Conservation (phyloP, 1,284 basidiomycete genomes). For the Boletus smithii region DNA sequence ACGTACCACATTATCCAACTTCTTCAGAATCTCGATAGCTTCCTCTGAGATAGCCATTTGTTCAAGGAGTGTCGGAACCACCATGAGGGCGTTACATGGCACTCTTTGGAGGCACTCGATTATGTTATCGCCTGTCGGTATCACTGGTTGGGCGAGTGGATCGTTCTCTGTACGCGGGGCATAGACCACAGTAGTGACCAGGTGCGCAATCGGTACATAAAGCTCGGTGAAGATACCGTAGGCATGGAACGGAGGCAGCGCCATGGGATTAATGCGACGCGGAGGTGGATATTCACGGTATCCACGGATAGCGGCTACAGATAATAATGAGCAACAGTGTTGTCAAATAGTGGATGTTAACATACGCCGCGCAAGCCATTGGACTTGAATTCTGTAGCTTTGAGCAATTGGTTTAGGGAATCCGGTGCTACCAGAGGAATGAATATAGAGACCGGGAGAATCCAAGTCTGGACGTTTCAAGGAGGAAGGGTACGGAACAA, state of each 20-base stretch:
- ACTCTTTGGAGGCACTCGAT: constrained; percentile 10
- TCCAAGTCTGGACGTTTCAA: constrained; percentile 16
- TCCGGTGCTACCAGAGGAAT: constrained; percentile 40
- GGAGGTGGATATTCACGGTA: constrained; percentile 6
- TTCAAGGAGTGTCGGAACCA: constrained; percentile 26
- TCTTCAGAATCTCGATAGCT: constrained; percentile 11
- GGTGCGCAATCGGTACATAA: constrained; percentile 16
- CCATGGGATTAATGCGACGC: constrained; percentile 24
- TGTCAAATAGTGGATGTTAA: not conserved
- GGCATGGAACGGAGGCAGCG: constrained; percentile 27
- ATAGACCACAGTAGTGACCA: constrained; percentile 16
- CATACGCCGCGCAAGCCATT: constrained; percentile 27
- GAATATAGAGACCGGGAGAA: constrained; percentile 31
- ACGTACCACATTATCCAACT: constrained; percentile 20
- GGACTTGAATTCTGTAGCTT: constrained; percentile 23
- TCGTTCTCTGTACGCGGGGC: constrained; percentile 13
- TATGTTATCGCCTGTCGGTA: constrained; percentile 20
- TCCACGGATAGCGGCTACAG: no score
- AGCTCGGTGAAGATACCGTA: constrained; percentile 20
- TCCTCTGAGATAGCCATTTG: constrained; percentile 15
- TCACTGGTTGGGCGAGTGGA: constrained; percentile 14
- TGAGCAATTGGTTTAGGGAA: constrained; percentile 35
- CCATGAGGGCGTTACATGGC: constrained; percentile 10
- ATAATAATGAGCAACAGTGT: no score
- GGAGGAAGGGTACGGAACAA: constrained; percentile 28